A percentile compares a stretch with the other conserved stretches of the same genome.
Conservation (phyloP, 345 rosid genomes). For the Tarenaya hassleriana region DNA sequence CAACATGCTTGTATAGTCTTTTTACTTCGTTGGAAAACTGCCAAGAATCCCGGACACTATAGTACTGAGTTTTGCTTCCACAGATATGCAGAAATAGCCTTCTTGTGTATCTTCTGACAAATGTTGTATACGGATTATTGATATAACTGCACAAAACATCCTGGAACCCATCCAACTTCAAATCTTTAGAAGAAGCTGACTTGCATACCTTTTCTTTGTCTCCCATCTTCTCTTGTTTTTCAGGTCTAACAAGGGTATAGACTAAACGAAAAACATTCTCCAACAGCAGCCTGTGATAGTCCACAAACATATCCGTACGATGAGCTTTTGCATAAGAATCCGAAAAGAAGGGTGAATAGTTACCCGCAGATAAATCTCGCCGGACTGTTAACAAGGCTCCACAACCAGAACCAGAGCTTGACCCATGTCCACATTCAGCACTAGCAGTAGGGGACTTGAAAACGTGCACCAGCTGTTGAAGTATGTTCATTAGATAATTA, state of each 20-base stretch:
- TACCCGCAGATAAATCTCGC: constrained; percentile 90
- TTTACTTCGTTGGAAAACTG: constrained; percentile 89
- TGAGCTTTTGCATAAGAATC: constrained; percentile 96
- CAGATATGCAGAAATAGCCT: constrained; percentile 94
- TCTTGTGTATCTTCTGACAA: constrained; percentile 95
- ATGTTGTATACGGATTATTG: constrained; percentile 88
- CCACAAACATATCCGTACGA: constrained; percentile 74
- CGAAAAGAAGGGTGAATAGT: constrained; percentile 94
- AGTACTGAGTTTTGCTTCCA: constrained; percentile 95
- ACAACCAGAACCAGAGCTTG: constrained; percentile 79
- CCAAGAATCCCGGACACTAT: constrained; percentile 92
- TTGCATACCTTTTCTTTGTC: constrained; percentile 78
- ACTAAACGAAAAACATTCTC: constrained; percentile 92
- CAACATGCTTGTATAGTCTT: constrained; percentile 72
- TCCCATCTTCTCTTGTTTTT: constrained; percentile 88
- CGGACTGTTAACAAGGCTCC: constrained; percentile 84
- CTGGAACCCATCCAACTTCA: constrained; percentile 94
- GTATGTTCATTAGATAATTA: constrained; percentile 87
- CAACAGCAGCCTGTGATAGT: constrained; percentile 80
- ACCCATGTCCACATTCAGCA: constrained; percentile 56
- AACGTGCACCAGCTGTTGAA: constrained; percentile 82
- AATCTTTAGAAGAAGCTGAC: constrained; percentile 56
- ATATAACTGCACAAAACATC: constrained; percentile 96
- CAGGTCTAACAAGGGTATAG: constrained; percentile 93
- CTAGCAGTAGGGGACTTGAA: constrained; percentile 65